Conservation (phyloP, 1,139 yeast species). For the Candida sp. region DNA sequence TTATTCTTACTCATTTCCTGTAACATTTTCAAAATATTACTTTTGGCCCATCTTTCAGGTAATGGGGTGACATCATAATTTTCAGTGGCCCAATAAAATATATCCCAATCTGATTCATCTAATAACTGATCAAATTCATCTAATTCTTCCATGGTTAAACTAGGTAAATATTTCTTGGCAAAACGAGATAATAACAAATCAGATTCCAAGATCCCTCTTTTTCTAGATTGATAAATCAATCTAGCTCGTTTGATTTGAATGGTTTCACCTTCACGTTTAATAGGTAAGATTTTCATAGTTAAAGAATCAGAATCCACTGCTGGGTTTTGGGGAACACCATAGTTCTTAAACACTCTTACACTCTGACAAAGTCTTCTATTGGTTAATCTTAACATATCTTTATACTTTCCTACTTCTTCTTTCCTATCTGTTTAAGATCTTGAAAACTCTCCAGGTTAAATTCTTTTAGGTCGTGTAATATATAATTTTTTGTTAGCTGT, state of each 20-base stretch:
- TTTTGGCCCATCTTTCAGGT: constrained; percentile 80
- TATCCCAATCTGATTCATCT: constrained; percentile 98
- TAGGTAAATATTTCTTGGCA: constrained; percentile 68
- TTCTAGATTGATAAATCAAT: constrained; percentile 84
- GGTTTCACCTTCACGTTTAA: constrained; percentile 72
- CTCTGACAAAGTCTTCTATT: constrained; percentile 1
- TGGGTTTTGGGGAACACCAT: constrained; percentile 47
- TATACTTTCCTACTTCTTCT: too few relatives aligned
- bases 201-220: constrained; percentile 93
- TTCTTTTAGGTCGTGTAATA: neutral
- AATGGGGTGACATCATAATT: constrained; percentile 78
- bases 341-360: constrained; percentile 22
- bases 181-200: constrained; percentile 83
- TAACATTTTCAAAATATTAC: constrained; percentile 59
- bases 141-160: constrained; percentile 62
- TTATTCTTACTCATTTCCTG: constrained; percentile 75
- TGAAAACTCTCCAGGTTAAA: too few relatives aligned
- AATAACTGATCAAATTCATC: constrained; percentile 82
- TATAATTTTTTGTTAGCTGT: too few relatives aligned
- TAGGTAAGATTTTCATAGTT: constrained; percentile 64
- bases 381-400: neutral
- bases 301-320: constrained; percentile 16
- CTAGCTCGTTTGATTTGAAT: constrained; percentile 80
- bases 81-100: constrained; percentile 94
- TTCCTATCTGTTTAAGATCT: too few relatives aligned